Conservation (phyloP, 225 moss, liverwort and hornwort species). For the Bryoerythrophyllum caledonicum region DNA sequence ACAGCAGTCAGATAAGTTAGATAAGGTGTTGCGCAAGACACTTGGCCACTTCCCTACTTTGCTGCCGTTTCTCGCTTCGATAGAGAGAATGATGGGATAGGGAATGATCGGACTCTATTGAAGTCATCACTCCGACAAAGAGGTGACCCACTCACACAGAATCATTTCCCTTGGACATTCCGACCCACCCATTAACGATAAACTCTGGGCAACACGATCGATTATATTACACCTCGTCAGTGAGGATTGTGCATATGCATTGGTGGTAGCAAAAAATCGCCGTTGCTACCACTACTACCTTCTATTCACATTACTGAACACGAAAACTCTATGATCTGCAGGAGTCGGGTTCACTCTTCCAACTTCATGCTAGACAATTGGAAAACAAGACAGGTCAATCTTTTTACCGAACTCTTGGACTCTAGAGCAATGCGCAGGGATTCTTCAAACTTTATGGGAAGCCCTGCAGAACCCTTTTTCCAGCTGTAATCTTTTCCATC, state of each 20-base stretch:
- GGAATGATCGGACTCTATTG: not conserved
- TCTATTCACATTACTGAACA: not conserved
- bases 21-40: not conserved
- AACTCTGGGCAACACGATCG: not conserved
- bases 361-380: not conserved
- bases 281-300: not conserved
- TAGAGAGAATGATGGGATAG: not conserved
- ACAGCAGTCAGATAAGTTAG: not conserved
- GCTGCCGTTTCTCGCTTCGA: not conserved
- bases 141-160: not conserved
- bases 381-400: not conserved
- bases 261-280: not conserved
- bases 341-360: not conserved
- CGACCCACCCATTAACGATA: not conserved
- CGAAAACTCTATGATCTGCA: not conserved
- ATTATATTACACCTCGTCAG: not conserved
- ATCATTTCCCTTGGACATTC: not conserved
- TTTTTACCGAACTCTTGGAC: not conserved
- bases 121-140: not conserved
- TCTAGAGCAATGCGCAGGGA: not conserved
- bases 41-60: not conserved
- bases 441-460: not conserved
- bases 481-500: conserved; percentile 8
- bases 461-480: not conserved
- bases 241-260: not conserved